Conservation (phyloP, 768 basidiomycete genomes). For the Lanmaoa pseudosensibilis region DNA sequence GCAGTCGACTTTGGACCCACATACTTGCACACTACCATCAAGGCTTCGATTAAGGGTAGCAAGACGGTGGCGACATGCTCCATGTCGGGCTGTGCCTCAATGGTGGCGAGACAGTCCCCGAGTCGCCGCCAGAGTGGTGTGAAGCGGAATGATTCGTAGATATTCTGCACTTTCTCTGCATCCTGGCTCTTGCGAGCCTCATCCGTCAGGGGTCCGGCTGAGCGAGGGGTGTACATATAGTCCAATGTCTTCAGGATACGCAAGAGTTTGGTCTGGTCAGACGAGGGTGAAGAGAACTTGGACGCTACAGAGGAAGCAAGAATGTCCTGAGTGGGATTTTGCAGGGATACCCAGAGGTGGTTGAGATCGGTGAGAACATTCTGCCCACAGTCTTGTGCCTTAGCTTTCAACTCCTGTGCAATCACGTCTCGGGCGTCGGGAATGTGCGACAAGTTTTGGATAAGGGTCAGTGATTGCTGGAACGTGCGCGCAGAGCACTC, state of each 20-base stretch:
- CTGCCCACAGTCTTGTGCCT: conserved; percentile 87
- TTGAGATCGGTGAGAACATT: conserved; percentile 74
- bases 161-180: conserved; percentile 78
- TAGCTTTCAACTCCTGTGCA: conserved; percentile 79
- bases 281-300: conserved; percentile 92
- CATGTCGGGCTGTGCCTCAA: conserved; percentile 77
- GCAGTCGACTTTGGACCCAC: conserved; percentile 65
- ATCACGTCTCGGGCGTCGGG: conserved; percentile 88
- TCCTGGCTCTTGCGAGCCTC: conserved; percentile 49
- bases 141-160: conserved; percentile 92
- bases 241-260: conserved; percentile 96
- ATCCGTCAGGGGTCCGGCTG: conserved; percentile 40
- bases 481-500: conserved; percentile 98
- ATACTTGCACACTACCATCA: conserved; percentile 99
- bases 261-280: conserved; percentile 93
- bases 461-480: conserved; percentile 86
- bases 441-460: conserved; percentile 88
- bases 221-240: conserved; percentile 82
- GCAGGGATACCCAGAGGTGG: conserved; percentile 66
- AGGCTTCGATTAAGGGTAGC: conserved; percentile 89
- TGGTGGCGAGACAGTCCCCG: conserved; percentile 82
- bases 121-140: conserved; percentile 85
- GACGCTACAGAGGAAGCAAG: conserved; percentile 71
- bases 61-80: conserved; percentile 91
- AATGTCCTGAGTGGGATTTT: conserved; percentile 52